Base-by-base conservation (phyloP, 768 basidiomycete species). In the Psilocybe subaeruginosa region DNA sequence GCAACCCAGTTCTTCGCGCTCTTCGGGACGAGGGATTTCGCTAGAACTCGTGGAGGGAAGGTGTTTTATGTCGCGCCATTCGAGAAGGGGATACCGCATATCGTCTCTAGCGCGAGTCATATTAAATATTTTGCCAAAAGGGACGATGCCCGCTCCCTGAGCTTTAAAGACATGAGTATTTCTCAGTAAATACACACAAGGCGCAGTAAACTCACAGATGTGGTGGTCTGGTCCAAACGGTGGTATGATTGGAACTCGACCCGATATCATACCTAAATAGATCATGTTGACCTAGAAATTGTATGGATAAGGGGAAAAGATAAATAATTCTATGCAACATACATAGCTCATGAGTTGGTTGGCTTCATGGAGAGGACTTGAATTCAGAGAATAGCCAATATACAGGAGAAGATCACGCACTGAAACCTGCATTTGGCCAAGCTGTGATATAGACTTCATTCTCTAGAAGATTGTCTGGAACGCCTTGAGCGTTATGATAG, bases 371-470 rank as follows among this genome's bases (percentile, higher is more conserved):
- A 23, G 5, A 46, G 29, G 57, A 8, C 16, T 51, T 57, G 29
- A 59, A 14, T 27, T 30, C 29, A 56, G 19, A 8, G 8, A 12
- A 27, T 12, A 27, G 41, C 35, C 47, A 23, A 53, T n/a, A 29
- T 19, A 8, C 27, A 37, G 8, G 35, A 35, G 16, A 37, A 35
- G 29, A 27, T 3, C 29, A 75, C 79, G 61, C 58, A 80, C 80
- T 86, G 77, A 85, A 85, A 19, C 85, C 85, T 4, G 83, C 84
- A 56, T 77, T 80, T 5, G 80, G 72, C 82, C 82, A 85, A 11
- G 83, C 77, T 0, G 85, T 86, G 57, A 88, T 77, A 65, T 86
- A 87, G 61, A 79, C 69, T 1, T 74, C 76, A 59, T 85, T 82
- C 41, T 81, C 76, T 3, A 78, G 76, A 51, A 72, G 68, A 47